Conservation (phyloP, 2,329 filamentous ascomycete genomes). For the Leptosphaerulina australis region DNA sequence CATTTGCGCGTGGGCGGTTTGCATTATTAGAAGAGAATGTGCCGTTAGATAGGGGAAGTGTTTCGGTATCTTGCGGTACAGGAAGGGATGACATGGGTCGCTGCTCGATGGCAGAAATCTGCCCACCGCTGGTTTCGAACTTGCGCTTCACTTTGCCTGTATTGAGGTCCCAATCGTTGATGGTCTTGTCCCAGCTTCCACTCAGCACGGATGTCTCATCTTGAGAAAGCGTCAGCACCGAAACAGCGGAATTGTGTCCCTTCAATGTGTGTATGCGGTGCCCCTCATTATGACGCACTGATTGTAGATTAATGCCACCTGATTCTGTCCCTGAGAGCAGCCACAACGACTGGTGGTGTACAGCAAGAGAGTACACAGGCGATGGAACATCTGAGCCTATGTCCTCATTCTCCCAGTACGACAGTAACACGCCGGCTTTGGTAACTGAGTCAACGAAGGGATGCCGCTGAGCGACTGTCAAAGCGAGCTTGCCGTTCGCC, state of each 20-base stretch:
- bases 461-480: slow-evolving; percentile 94
- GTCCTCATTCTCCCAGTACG: slow-evolving; percentile 99
- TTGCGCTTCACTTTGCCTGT: slow-evolving; percentile 76
- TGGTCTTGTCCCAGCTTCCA: slow-evolving; percentile 94
- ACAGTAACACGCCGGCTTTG: slow-evolving; percentile 91
- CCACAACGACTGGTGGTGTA: slow-evolving; percentile 90
- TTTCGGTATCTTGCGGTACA: slow-evolving; percentile 75
- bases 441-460: slow-evolving; percentile 97
- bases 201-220: slow-evolving; percentile 89
- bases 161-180: slow-evolving; percentile 94
- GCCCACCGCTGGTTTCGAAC: slow-evolving; percentile 78
- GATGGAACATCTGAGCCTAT: slow-evolving; percentile 66
- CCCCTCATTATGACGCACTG: slow-evolving; percentile 91
- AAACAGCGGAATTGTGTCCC: slow-evolving; percentile 89
- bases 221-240: slow-evolving; percentile 77
- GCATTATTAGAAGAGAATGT: slow-evolving; percentile 79
- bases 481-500: slow-evolving; percentile 88
- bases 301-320: slow-evolving; percentile 90
- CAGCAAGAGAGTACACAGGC: slow-evolving; percentile 91
- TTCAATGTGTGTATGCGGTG: slow-evolving; percentile 82
- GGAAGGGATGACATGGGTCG: slow-evolving; percentile 77
- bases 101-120: slow-evolving; percentile 87
- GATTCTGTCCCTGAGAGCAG: slow-evolving; percentile 88
- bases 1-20: slow-evolving; percentile 63
- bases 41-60: slow-evolving; percentile 58